These are phyloP conservation scores for Retiboletus flavoniger DNA, from an alignment of 1,284 basidiomycete species.

Conservation along the genomic window DNA sequence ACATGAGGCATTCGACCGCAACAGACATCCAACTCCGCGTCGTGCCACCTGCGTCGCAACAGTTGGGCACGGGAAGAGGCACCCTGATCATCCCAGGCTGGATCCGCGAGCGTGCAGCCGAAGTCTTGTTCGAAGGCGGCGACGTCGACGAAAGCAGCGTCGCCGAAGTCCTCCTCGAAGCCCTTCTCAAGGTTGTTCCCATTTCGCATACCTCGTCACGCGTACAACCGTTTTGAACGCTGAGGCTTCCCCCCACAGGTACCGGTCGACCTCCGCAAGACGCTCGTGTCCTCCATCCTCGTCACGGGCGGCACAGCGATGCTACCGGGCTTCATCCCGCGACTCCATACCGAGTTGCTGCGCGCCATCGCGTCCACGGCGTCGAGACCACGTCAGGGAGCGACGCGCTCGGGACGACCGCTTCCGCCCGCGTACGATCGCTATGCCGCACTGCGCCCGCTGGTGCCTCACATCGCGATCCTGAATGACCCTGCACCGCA, in stretches of 20 bases:
- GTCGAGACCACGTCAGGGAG: constrained; percentile 32
- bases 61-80: constrained; percentile 69
- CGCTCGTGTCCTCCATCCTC: constrained; percentile 78
- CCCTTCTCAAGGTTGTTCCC: constrained; percentile 66
- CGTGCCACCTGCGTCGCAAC: constrained; percentile 60
- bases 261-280: constrained; percentile 84
- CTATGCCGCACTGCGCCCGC: constrained; percentile 67
- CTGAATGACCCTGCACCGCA: constrained; percentile 77
- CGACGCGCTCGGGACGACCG: constrained; percentile 40
- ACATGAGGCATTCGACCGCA: constrained; percentile 70
- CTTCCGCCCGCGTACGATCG: constrained; percentile 61
- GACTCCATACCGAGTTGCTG: constrained; percentile 76
- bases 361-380: constrained; percentile 50
- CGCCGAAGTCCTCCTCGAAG: constrained; percentile 76
- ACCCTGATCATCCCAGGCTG: constrained; percentile 89
- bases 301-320: constrained; percentile 88
- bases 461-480: constrained; percentile 72
- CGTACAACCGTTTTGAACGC: neutral
- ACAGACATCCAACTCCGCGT: constrained; percentile 68
- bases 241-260: constrained; percentile 49
- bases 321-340: constrained; percentile 88
- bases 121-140: constrained; percentile 88
- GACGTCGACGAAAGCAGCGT: constrained; percentile 83
- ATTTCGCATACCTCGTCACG: neutral
- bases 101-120: constrained; percentile 88